Percentiles rank a stretch among this genome's conserved stretches.
These are phyloP conservation scores for Serpula lacrymans DNA, from an alignment of 768 basidiomycete genomes.

Conservation along the genomic window DNA sequence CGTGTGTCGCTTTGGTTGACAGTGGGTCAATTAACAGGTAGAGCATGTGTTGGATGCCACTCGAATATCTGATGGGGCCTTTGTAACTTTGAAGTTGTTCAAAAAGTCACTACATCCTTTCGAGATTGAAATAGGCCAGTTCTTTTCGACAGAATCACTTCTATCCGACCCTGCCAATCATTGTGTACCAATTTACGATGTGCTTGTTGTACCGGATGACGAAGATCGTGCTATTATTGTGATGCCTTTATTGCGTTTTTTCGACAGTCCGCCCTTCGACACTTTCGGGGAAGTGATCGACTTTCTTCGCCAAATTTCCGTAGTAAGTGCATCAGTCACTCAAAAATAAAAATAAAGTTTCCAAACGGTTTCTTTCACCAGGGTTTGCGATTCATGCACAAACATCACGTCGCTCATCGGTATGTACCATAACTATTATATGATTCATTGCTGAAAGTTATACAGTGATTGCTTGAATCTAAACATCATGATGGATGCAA, in stretches of 20 bases:
- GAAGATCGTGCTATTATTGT: conserved; percentile 13
- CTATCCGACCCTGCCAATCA: conserved; percentile 12
- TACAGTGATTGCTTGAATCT: conserved; percentile 3
- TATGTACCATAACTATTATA: too few relatives aligned
- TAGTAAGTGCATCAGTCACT: conserved; percentile 7
- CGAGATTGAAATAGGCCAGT: conserved; percentile 14
- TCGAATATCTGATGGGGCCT: conserved; percentile 16
- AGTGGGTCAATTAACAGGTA: conserved; percentile 23
- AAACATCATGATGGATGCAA: conserved; percentile 16
- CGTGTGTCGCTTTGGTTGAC: too few relatives aligned
- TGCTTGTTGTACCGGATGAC: conserved; percentile 7
- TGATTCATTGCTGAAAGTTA: too few relatives aligned
- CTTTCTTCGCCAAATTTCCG: conserved; percentile 20
- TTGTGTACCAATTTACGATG: conserved; percentile 19
- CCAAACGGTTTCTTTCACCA: conserved; percentile 6
- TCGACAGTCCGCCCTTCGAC: conserved; percentile 15
- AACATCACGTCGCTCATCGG: conserved; percentile 35
- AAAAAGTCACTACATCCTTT: conserved; percentile 6
- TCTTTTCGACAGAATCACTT: conserved; percentile 7
- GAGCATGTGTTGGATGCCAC: conserved; percentile 26
- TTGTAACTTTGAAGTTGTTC: conserved; percentile 25
- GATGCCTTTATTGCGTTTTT: conserved; percentile 20
- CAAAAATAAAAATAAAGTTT: conserved; percentile 3
- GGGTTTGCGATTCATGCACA: conserved; percentile 38
- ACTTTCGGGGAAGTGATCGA: conserved; percentile 22